Base-by-base conservation (phyloP, 352 stramenopile species). In the Globisporangium cederbergense region DNA sequence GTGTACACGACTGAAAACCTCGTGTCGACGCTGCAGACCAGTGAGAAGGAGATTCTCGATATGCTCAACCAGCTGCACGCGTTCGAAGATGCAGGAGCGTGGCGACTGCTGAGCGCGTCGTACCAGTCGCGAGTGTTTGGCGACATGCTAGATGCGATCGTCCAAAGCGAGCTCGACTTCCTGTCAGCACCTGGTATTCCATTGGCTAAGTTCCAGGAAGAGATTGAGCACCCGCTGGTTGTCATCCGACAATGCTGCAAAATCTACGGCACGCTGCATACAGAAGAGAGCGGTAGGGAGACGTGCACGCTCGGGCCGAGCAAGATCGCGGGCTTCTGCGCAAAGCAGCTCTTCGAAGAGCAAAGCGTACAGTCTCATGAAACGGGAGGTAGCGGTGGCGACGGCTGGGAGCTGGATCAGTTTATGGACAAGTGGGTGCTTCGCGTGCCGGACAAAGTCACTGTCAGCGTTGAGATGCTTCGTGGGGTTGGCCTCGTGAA, bases 351-450 rank as follows among this genome's bases (percentile, higher is more conserved):
- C 58, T 93, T 93, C 42, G 75, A 91, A 28, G 86, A 95, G 58
- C 73, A 78, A 28, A 53, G 59, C 18, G 71, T 75, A 13, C 74
- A 86, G 49, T 70, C 63, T 1, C 69, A 75, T 36, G 67, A 71
- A 45, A 62, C 64, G 20, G 60, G 67, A 4, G 40, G 64, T 9
- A 63, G 54, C 2, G 55, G 22, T 13, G 63, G 74, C 14, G 73
- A 84, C 10, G 83, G 74, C 9, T 90, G 77, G 76, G 54, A 72
- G 18, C 63, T 90, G 16, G 73, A 86, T 4, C 60, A 74, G 50
- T 95, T 95, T 51, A 81, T 95, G 76, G 79, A 93, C 22, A 92
- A 95, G 51, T 95, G 86, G 86, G 78, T 84, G 42, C 65, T 93
- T 11, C 79, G 84, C 14, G 84, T 95, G 3, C 86, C 84, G 2